Conservation (phyloP, 257 asterid species). For the Rehmannia glutinosa region DNA sequence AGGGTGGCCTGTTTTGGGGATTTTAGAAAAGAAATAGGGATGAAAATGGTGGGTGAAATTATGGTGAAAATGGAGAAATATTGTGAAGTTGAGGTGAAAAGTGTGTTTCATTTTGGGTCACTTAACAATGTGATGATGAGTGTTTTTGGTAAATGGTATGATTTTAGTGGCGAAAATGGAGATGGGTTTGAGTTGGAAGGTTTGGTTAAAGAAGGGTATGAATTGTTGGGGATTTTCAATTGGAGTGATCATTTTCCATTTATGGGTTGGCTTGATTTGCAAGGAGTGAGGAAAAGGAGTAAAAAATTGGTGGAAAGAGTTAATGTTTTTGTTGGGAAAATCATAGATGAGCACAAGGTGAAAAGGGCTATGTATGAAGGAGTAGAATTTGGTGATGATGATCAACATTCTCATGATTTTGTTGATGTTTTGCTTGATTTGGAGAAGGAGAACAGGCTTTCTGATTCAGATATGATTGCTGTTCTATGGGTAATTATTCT, state of each 20-base stretch:
- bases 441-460: slow-evolving; percentile 54
- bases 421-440: slow-evolving; percentile 73
- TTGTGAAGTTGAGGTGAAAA: slow-evolving; percentile 38
- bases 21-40: slow-evolving; percentile 41
- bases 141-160: slow-evolving; percentile 60
- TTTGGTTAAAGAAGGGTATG: slow-evolving; percentile 71
- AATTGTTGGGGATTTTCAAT: slow-evolving; percentile 57
- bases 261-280: slow-evolving; percentile 66
- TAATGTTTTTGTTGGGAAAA: slow-evolving; percentile 48
- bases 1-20: slow-evolving; percentile 37
- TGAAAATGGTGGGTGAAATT: slow-evolving; percentile 42
- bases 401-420: slow-evolving; percentile 42
- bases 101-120: slow-evolving; percentile 50
- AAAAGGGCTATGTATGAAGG: slow-evolving; percentile 15
- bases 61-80: slow-evolving; percentile 25
- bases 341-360: slow-evolving; percentile 53
- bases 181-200: slow-evolving; percentile 37
- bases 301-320: slow-evolving; percentile 40
- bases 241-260: slow-evolving; percentile 82
- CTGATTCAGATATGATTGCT: slow-evolving; percentile 70
- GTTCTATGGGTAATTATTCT: slow-evolving; percentile 66
- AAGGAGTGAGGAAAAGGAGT: slow-evolving; percentile 66
- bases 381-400: slow-evolving; percentile 25
- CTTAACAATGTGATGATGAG: slow-evolving; percentile 73
- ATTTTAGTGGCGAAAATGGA: slow-evolving; percentile 18